Evolutionary conservation across 257 asterid species (phyloP).

Genomic region (Salvia hispanica): DNA sequence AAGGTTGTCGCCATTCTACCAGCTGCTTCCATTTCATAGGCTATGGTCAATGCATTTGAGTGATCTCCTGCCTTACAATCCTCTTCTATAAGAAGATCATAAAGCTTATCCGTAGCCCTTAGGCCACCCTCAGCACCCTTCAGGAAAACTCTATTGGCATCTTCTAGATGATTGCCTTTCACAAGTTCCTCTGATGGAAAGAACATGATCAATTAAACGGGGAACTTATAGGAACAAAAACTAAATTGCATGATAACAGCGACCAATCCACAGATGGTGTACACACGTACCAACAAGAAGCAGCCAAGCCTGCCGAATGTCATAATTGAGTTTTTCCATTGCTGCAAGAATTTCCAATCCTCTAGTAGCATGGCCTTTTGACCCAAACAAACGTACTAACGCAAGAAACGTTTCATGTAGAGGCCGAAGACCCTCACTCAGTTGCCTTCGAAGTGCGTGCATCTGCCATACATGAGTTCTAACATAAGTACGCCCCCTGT

Average conservation of each 20-base stretch:
- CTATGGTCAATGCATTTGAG: conserved; percentile 94
- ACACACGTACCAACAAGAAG: conserved; percentile 81
- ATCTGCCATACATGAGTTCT: conserved; percentile 59
- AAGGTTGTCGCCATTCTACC: conserved; percentile 98
- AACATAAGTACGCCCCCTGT: conserved; percentile 30
- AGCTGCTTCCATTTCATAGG: conserved; percentile 98
- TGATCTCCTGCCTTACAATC: conserved; percentile 97
- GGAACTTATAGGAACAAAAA: conserved; percentile 27
- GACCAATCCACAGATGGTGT: conserved; percentile 34
- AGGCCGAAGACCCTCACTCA: conserved; percentile 95
- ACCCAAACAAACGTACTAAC: conserved; percentile 85
- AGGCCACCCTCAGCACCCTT: conserved; percentile 95
- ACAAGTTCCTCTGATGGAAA: conserved; percentile 87
- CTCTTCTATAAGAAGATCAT: conserved; percentile 88
- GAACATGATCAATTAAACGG: conserved; percentile 33
- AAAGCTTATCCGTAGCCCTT: conserved; percentile 91
- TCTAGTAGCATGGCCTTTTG: conserved; percentile 78
- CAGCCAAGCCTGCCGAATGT: conserved; percentile 94
- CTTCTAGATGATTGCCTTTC: conserved; percentile 76
- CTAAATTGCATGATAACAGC: conserved; percentile 25
- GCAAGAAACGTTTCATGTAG: conserved; percentile 94
- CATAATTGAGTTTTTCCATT: conserved; percentile 92
- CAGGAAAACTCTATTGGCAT: conserved; percentile 87
- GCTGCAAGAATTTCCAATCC: conserved; percentile 97
- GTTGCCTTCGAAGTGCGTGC: conserved; percentile 95